Percentiles rank a stretch among this genome's conserved stretches.
Conservation (phyloP, 2,329 filamentous ascomycete genomes). For the Colletotrichum navitas region DNA sequence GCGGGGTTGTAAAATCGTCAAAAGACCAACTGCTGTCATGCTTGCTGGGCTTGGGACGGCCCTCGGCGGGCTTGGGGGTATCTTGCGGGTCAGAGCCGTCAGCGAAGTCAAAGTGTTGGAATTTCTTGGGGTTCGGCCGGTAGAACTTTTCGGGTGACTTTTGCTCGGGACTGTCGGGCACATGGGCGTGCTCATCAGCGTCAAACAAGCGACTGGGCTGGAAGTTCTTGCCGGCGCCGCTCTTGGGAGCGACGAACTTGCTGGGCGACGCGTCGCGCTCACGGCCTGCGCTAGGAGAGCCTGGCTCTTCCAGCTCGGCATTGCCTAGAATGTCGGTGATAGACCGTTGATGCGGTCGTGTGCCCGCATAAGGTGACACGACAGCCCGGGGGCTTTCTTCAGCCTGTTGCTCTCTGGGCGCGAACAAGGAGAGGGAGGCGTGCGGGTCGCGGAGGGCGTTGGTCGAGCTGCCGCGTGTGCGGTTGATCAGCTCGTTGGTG, state of each 20-base stretch:
- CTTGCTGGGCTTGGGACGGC: conserved; percentile 65
- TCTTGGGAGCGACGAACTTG: conserved; percentile 63
- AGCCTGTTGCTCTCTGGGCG: conserved; percentile 71
- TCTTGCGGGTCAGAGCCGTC: conserved; percentile 71
- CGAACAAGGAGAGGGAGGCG: conserved; percentile 81
- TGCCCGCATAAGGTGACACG: conserved; percentile 72
- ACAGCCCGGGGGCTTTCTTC: conserved; percentile 50
- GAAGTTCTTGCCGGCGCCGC: conserved; percentile 71
- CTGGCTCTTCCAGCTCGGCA: conserved; percentile 52
- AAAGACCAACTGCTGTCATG: conserved; percentile 87
- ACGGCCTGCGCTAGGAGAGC: conserved; percentile 55
- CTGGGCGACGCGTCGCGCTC: conserved; percentile 66
- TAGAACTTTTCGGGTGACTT: conserved; percentile 60
- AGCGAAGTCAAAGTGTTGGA: conserved; percentile 86
- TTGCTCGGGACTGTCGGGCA: conserved; percentile 57
- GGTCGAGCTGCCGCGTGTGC: conserved; percentile 65
- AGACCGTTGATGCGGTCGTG: conserved; percentile 74
- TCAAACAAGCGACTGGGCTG: conserved; percentile 75
- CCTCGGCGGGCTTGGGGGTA: conserved; percentile 58
- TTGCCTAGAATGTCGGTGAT: conserved; percentile 79
- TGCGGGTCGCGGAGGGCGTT: conserved; percentile 73
- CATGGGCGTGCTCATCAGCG: conserved; percentile 59
- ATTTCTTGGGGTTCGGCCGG: conserved; percentile 82
- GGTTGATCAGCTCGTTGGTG: conserved; percentile 55
- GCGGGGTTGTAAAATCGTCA: conserved; percentile 86